phyloP scores from a whole-genome alignment of 768 basidiomycete species.

The Boletellus ananiceps region DNA sequence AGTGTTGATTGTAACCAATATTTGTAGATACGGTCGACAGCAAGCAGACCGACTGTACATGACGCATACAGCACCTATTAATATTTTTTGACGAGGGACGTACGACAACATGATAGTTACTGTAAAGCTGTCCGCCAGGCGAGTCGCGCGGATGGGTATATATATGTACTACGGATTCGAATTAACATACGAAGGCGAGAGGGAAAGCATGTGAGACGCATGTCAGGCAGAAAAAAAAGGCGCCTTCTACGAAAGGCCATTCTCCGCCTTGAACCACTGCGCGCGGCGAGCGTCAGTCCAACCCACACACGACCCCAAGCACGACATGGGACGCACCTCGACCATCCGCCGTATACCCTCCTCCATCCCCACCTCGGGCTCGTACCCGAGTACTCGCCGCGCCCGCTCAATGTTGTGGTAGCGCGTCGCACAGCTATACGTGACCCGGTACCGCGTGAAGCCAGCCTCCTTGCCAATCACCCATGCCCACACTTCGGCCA shows the following conservation, averaged over 20 bases:
- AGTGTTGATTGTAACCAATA: too few relatives aligned
- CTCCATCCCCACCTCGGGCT: slow-evolving; percentile 82
- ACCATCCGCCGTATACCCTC: slow-evolving; percentile 82
- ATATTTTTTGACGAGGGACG: too few relatives aligned
- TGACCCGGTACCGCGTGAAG: slow-evolving; percentile 83
- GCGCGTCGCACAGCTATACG: slow-evolving; percentile 70
- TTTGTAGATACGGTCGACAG: too few relatives aligned
- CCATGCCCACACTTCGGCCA: slow-evolving; percentile 71
- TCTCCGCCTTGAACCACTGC: slow-evolving; percentile 31
- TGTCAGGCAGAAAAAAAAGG: background rate
- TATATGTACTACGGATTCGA: too few relatives aligned
- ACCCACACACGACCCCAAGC: background rate
- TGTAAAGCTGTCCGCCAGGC: too few relatives aligned
- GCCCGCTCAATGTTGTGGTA: slow-evolving; percentile 97
- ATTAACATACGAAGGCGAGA: too few relatives aligned
- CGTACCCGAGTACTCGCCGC: slow-evolving; percentile 86
- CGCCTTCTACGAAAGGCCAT: slow-evolving; percentile 20
- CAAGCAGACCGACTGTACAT: too few relatives aligned
- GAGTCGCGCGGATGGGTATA: too few relatives aligned
- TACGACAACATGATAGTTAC: background rate
- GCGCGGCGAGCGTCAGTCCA: background rate
- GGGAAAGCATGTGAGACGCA: background rate
- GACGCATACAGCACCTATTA: too few relatives aligned
- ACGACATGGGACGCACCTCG: slow-evolving; percentile 46
- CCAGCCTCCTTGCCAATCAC: slow-evolving; percentile 73